Evolutionary conservation across 805 yeast genomes (phyloP).

Genomic region (Maudiozyma bulderi): DNA sequence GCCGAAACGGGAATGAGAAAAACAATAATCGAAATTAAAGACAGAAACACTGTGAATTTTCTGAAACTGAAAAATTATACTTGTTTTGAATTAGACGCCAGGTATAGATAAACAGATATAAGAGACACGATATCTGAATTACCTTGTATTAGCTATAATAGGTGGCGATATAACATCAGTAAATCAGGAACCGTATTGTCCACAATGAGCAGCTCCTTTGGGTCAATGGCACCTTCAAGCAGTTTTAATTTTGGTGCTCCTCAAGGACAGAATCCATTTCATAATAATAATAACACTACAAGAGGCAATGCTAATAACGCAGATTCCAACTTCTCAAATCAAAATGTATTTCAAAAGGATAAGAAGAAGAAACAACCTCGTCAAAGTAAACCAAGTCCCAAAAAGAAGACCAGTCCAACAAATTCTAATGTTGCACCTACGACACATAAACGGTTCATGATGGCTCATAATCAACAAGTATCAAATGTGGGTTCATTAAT

Average conservation of each 20-base stretch:
- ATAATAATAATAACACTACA: neutral
- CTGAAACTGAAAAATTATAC: too few relatives aligned
- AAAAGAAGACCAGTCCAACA: neutral
- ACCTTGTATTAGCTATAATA: too few relatives aligned
- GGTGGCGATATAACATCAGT: too few relatives aligned
- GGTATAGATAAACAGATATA: too few relatives aligned
- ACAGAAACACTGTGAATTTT: too few relatives aligned
- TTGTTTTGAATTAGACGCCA: too few relatives aligned
- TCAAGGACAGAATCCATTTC: neutral
- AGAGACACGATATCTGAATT: too few relatives aligned
- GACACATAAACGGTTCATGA: neutral
- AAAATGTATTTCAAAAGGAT: constrained; percentile 3
- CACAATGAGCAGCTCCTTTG: constrained; percentile 10
- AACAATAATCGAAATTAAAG: too few relatives aligned
- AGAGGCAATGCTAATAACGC: neutral
- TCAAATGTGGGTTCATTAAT: constrained; percentile 19
- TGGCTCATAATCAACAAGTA: neutral
- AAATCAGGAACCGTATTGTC: too few relatives aligned
- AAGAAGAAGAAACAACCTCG: neutral
- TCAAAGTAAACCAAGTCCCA: neutral
- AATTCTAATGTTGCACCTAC: neutral
- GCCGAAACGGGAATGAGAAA: too few relatives aligned
- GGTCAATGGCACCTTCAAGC: constrained; percentile 12
- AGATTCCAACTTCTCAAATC: constrained; percentile 1
- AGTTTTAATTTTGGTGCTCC: constrained; percentile 11